phyloP scores from a whole-genome alignment of 164 flowering plant species.

The Tinospora cordifolia region DNA sequence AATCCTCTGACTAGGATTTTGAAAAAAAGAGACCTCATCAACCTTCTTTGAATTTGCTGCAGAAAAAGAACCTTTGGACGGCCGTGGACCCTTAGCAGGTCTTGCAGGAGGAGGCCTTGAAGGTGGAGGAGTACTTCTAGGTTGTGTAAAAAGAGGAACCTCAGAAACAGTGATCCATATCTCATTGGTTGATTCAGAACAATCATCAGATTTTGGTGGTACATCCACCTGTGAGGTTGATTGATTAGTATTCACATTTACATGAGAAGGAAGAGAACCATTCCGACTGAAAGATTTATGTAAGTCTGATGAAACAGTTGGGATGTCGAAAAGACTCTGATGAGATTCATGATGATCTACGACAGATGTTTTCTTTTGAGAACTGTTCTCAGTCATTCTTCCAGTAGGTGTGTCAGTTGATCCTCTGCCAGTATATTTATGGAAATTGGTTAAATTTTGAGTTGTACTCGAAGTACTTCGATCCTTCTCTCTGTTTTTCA shows the following conservation, averaged over 20 bases:
- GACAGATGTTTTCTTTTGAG: slow-evolving; percentile 32
- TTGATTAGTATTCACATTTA: slow-evolving; percentile 27
- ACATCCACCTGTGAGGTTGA: slow-evolving; percentile 26
- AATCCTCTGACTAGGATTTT: slow-evolving; percentile 28
- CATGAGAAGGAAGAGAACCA: slow-evolving; percentile 36
- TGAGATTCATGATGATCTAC: slow-evolving; percentile 40
- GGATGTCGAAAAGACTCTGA: slow-evolving; percentile 43
- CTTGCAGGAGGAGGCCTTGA: slow-evolving; percentile 89
- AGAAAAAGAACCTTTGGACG: slow-evolving; percentile 30
- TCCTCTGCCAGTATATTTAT: slow-evolving; percentile 26
- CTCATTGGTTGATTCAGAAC: slow-evolving; percentile 43
- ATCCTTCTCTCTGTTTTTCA: slow-evolving; percentile 27
- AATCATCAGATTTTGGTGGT: slow-evolving; percentile 43
- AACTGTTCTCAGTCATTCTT: slow-evolving; percentile 28
- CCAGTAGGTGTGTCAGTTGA: slow-evolving; percentile 30
- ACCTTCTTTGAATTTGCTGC: slow-evolving; percentile 38
- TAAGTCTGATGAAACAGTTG: slow-evolving; percentile 38
- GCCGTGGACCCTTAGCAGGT: slow-evolving; percentile 40
- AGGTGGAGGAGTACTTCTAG: slow-evolving; percentile 93
- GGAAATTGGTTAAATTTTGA: slow-evolving; percentile 19
- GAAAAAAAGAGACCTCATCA: slow-evolving; percentile 36
- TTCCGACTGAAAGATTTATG: slow-evolving; percentile 27
- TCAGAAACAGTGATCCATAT: slow-evolving; percentile 88
- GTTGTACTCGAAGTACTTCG: slow-evolving; percentile 33
- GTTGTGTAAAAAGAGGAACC: slow-evolving; percentile 83